Base-by-base conservation (phyloP, 2,329 filamentous ascomycete genomes). In the Ramularia collo-cygni region DNA sequence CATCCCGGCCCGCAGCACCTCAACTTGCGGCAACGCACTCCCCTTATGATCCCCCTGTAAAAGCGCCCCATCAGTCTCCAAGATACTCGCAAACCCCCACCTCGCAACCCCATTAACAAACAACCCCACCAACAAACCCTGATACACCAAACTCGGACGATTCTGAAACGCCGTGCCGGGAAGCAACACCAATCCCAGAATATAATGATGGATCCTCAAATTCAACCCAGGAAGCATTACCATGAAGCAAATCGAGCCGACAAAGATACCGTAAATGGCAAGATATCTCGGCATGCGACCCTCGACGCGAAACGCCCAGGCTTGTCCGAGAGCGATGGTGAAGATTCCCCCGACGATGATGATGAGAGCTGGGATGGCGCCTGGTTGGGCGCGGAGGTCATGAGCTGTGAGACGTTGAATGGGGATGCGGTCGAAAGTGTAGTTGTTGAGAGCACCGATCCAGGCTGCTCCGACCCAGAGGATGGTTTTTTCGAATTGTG, bases 41-140 rank as follows among this genome's bases (percentile, higher is more conserved):
- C 77, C 77, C 16, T 65, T 52, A n/a, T 64, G 64, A 0, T 63
- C 64, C 30, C 71, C 68, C 21, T 66, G 79, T 38, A 79, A 79
- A 16, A 98, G 66, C 1, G 80, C 79, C 1, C 64, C 73, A 0
- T 85, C 77, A 0, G 92, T 96, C 64, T 98, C 82, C 12, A 98
- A 74, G 33, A 98, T 78, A 1, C 83, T 75, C 46, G 87, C 89
- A 61, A 94, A 98, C 0, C 89, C 89, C 92, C 92, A 96, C 30
- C 90, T 76, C 3, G 89, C 90, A 44, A 93, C 79, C 37, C 92
- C 90, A 59, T 95, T 95, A 65, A 95, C 81, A 62, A 95, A 96
- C 0, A 96, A 74, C 0, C 92, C 92, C 6, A 96, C 68, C 0
- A 98, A 71, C 2, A 98, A 69, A 8, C 92, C 92, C 62, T 96